Conservation (phyloP, 768 basidiomycete species). For the Tubosaeta sp. region DNA sequence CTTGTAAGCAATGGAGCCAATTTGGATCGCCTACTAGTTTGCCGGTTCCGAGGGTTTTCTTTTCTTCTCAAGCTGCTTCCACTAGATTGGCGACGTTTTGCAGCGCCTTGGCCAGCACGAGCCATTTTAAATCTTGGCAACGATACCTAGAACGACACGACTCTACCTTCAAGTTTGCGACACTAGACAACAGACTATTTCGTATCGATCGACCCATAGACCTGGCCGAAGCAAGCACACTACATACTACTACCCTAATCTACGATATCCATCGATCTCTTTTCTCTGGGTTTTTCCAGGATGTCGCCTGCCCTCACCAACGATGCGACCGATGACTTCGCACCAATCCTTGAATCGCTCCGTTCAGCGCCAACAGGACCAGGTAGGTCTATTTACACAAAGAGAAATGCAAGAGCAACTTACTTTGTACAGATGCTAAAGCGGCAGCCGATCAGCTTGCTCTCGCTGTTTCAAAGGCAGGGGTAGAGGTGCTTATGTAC, state of each 20-base stretch:
- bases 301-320: slow-evolving; percentile 58
- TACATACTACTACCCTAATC: slow-evolving; percentile 16
- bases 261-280: slow-evolving; percentile 17
- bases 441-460: slow-evolving; percentile 79
- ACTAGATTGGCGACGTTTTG: background rate
- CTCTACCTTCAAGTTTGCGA: background rate
- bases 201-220: slow-evolving; percentile 16
- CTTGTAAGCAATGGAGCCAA: background rate
- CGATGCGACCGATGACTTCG: slow-evolving; percentile 41
- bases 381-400: slow-evolving; percentile 33
- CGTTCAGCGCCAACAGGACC: slow-evolving; percentile 59
- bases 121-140: background rate
- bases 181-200: slow-evolving; percentile 12
- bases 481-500: slow-evolving; percentile 59
- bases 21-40: background rate
- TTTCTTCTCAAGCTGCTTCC: background rate
- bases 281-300: slow-evolving; percentile 3
- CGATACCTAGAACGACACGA: slow-evolving; percentile 10
- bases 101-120: background rate
- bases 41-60: background rate
- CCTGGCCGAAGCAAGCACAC: slow-evolving; percentile 10
- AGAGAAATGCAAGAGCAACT: slow-evolving; percentile 1
- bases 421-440: slow-evolving; percentile 62
- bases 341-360: slow-evolving; percentile 42
- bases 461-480: slow-evolving; percentile 60